Evolutionary conservation across 345 rosid genomes (phyloP), one percentile per base, ranked within the genome.

Genomic region (Firmiana major): DNA sequence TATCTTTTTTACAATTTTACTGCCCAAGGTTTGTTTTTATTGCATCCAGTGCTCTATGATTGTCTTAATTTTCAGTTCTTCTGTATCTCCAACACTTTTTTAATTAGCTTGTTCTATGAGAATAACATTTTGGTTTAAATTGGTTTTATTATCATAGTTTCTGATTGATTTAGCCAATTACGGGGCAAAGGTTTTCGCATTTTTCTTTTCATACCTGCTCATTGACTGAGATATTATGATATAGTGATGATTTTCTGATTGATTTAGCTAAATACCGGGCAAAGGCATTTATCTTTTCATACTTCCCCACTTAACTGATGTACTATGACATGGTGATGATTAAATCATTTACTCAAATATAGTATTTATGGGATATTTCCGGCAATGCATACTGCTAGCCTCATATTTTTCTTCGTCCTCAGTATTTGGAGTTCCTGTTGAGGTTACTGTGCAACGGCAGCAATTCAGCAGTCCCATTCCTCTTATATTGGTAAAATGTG

Each of bases 341-440:
- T 59, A 45, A 34, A 4, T 63, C 3, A 34, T 16, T 12, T 7
- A 16, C 42, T 13, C 66, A 63, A 51, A 2, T 49, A 6, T 13
- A 45, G 10, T 40, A 15, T 9, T 72, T 17, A n/a, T 13, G 7
- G 3, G 28, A 76, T 38, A 64, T 76, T 31, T 36, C 38, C 9
- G 6, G 55, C 13, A 24, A 17, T 76, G 34, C 62, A 63, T 73
- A 22, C 26, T 75, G 10, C 59, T 24, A n/a, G 54, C 67, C 68
- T 42, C 54, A 69, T 48, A 15, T 72, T 57, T 63, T 69, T 59
- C 6, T 67, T 79, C 46, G 34, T 75, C 63, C 73, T 72, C 83
- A 94, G 98, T 91, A 63, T 93, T 94, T 89, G 98, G 98, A 83
- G 94, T 89, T 83, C 94, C 98, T 4, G 82, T 94, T 77, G 93